phyloP scores from a whole-genome alignment of 345 rosid genomes.

The Moringa oleifera region DNA sequence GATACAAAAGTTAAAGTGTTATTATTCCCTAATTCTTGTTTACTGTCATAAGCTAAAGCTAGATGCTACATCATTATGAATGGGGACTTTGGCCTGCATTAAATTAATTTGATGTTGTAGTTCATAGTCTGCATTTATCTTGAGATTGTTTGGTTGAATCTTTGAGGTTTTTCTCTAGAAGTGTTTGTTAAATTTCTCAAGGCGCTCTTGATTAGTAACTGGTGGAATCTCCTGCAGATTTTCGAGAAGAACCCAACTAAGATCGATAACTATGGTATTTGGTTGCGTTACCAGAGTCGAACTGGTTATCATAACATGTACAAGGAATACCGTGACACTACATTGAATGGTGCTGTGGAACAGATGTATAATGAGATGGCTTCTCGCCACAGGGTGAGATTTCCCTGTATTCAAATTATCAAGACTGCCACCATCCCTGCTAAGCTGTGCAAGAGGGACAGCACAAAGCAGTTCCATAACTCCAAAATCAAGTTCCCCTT shows the following conservation, averaged over 20 bases:
- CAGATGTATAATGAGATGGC: constrained; percentile 69
- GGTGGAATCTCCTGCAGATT: constrained; percentile 21
- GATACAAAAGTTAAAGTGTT: too few relatives aligned
- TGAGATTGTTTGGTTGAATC: neutral
- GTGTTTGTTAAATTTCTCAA: neutral
- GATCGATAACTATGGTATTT: constrained; percentile 55
- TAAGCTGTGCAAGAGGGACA: constrained; percentile 44
- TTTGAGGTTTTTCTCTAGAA: neutral
- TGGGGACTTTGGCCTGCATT: too few relatives aligned
- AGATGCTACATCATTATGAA: too few relatives aligned
- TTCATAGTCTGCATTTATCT: neutral
- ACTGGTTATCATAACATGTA: constrained; percentile 54
- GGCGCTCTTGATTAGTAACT: neutral
- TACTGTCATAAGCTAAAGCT: too few relatives aligned
- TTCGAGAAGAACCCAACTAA: constrained; percentile 58
- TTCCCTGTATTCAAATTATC: constrained; percentile 58
- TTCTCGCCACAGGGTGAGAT: constrained; percentile 58
- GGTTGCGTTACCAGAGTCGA: constrained; percentile 55
- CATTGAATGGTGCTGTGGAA: constrained; percentile 54
- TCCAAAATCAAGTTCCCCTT: constrained; percentile 45
- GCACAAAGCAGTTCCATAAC: constrained; percentile 56
- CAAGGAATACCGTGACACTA: constrained; percentile 48
- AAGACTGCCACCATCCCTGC: constrained; percentile 53
- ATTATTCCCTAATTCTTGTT: too few relatives aligned
- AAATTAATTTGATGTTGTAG: neutral